phyloP scores from a whole-genome alignment of 352 stramenopile genomes.

The Globisporangium nagaii region DNA sequence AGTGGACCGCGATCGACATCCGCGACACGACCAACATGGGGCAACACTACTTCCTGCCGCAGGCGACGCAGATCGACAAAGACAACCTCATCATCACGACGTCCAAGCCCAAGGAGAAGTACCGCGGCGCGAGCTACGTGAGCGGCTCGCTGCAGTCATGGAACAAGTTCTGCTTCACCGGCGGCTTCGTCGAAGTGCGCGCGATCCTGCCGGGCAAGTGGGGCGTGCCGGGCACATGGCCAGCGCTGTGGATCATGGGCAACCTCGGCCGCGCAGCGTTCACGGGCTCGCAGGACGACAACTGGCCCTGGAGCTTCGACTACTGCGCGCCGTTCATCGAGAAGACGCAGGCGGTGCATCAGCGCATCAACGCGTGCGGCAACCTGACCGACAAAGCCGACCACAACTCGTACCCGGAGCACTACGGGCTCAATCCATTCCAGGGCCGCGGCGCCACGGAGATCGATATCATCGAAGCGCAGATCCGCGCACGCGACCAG shows the following conservation, averaged over 20 bases:
- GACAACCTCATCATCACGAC: conserved; percentile 93
- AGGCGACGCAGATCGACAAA: conserved; percentile 89
- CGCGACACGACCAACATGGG: conserved; percentile 93
- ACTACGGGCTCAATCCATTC: conserved; percentile 89
- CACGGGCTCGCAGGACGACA: conserved; percentile 89
- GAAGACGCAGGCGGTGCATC: conserved; percentile 85
- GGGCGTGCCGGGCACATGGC: conserved; percentile 94
- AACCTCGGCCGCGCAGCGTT: conserved; percentile 96
- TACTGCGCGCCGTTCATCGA: conserved; percentile 82
- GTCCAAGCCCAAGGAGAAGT: conserved; percentile 78
- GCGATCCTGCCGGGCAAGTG: conserved; percentile 93
- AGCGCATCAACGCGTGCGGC: conserved; percentile 93
- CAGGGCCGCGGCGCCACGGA: conserved; percentile 94
- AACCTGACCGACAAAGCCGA: conserved; percentile 93
- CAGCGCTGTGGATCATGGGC: conserved; percentile 97
- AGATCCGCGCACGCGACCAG: conserved; percentile 81
- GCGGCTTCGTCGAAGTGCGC: conserved; percentile 93
- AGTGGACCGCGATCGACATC: conserved; percentile 96
- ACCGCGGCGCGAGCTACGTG: conserved; percentile 70
- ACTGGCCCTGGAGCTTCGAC: conserved; percentile 97
- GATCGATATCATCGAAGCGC: conserved; percentile 94
- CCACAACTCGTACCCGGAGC: conserved; percentile 68
- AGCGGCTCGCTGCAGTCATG: conserved; percentile 95
- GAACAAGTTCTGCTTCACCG: conserved; percentile 99
- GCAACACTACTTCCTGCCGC: conserved; percentile 95